A percentile compares a stretch with the other conserved stretches of the same genome.
Evolutionary conservation across 2,329 filamentous ascomycete genomes (phyloP).

Genomic region (Tolypocladium sp.): DNA sequence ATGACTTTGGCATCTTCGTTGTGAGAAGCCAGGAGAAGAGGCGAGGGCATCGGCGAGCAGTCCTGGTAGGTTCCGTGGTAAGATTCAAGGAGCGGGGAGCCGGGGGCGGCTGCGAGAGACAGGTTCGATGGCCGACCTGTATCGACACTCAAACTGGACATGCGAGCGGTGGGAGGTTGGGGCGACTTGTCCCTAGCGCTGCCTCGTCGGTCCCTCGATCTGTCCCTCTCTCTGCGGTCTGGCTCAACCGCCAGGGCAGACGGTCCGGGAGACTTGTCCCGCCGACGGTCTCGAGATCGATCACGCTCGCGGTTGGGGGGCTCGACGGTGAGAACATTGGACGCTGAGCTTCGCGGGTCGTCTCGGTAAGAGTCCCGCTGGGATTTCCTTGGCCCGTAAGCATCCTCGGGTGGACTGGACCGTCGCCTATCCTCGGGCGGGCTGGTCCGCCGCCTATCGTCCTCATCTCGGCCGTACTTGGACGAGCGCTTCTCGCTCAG

Average conservation of each 20-base stretch:
- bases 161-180: slow-evolving; percentile 36
- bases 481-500: slow-evolving; percentile 11
- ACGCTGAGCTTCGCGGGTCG: slow-evolving; percentile 26
- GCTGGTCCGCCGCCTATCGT: neutral
- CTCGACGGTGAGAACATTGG: slow-evolving; percentile 34
- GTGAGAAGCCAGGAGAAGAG: slow-evolving; percentile 48
- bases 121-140: slow-evolving; percentile 29
- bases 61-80: slow-evolving; percentile 93
- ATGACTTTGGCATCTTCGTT: slow-evolving; percentile 39
- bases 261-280: slow-evolving; percentile 17
- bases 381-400: slow-evolving; percentile 9
- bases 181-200: slow-evolving; percentile 34
- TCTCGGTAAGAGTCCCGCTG: slow-evolving; percentile 14
- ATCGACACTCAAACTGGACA: slow-evolving; percentile 44
- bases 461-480: slow-evolving; percentile 8
- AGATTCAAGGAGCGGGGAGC: slow-evolving; percentile 80
- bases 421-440: slow-evolving; percentile 1
- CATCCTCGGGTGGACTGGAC: slow-evolving; percentile 9
- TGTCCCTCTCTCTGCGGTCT: slow-evolving; percentile 8
- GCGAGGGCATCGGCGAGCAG: slow-evolving; percentile 88
- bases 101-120: slow-evolving; percentile 52
- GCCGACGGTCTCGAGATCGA: slow-evolving; percentile 21
- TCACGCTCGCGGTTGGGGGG: slow-evolving; percentile 24
- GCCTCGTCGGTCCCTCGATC: slow-evolving; percentile 21
- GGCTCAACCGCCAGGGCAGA: slow-evolving; percentile 11